Evolutionary conservation across 306 rosid genomes (phyloP).

Genomic region (Senna tora): DNA sequence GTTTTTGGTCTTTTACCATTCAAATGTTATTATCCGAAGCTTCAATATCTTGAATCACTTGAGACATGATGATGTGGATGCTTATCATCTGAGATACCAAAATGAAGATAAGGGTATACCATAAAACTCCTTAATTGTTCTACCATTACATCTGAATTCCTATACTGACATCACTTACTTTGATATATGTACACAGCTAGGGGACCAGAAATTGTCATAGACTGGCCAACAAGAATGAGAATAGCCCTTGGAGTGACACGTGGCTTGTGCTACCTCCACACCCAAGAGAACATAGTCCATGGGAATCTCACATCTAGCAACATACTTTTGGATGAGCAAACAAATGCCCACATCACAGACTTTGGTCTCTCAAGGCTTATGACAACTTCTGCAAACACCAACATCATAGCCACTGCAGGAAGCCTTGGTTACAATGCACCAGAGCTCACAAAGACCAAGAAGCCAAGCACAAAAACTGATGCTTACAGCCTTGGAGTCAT

Average conservation of each 20-base stretch:
- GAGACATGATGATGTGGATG: no score
- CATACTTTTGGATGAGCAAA: conserved; percentile 67
- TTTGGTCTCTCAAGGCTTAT: conserved; percentile 80
- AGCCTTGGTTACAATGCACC: conserved; percentile 86
- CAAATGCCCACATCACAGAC: conserved; percentile 73
- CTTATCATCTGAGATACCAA: background rate
- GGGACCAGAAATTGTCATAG: conserved; percentile 69
- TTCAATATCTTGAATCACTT: no score
- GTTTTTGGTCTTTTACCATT: background rate
- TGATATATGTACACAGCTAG: conserved; percentile 53
- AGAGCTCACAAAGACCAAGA: conserved; percentile 82
- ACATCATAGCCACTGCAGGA: conserved; percentile 87
- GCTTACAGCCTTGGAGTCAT: conserved; percentile 82
- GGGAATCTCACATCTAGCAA: conserved; percentile 87
- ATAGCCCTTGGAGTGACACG: conserved; percentile 69
- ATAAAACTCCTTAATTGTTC: background rate
- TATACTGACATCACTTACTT: background rate
- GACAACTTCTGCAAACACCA: conserved; percentile 78
- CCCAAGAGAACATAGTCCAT: conserved; percentile 64
- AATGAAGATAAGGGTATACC: conserved; percentile 31
- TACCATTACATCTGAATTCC: background rate
- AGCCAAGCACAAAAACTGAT: conserved; percentile 57
- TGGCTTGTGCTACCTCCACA: conserved; percentile 65
- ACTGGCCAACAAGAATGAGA: conserved; percentile 89
- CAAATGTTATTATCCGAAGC: background rate